phyloP scores from a whole-genome alignment of 129 eudicot species.

The Silybum marianum region DNA sequence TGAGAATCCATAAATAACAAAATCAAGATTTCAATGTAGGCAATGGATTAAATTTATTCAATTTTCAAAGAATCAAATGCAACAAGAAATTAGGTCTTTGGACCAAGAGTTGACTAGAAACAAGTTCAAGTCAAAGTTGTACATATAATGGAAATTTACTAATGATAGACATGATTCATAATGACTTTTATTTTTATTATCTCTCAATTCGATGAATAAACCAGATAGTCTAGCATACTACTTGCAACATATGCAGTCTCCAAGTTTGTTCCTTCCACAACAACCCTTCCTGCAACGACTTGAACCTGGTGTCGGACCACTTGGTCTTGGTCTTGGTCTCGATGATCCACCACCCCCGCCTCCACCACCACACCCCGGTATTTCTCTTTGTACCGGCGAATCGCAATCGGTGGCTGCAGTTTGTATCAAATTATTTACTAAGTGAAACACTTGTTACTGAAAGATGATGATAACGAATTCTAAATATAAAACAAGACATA shows the following conservation, averaged over 20 bases:
- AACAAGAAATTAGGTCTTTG: not conserved
- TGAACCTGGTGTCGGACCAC: not conserved
- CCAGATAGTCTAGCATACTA: not conserved
- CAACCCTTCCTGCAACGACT: not conserved
- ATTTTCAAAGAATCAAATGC: not conserved
- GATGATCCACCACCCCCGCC: not conserved
- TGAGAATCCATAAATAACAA: not conserved
- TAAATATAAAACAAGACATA: not conserved
- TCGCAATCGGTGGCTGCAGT: not conserved
- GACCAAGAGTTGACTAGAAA: slow-evolving; percentile 1
- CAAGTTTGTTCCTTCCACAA: not conserved
- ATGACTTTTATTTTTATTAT: not conserved
- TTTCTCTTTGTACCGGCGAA: not conserved
- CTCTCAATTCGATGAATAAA: not conserved
- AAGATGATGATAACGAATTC: not conserved
- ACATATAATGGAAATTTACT: not conserved
- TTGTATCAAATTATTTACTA: not conserved
- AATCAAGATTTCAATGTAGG: not conserved
- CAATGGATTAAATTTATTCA: not conserved
- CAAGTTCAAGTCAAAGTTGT: not conserved
- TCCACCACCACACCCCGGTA: not conserved
- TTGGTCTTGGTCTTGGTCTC: not conserved
- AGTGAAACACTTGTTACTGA: not conserved
- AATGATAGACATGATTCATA: not conserved
- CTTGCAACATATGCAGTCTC: not conserved